These are phyloP conservation scores for Candida verbasci DNA, from an alignment of 805 yeast species.

Conservation along the genomic window DNA sequence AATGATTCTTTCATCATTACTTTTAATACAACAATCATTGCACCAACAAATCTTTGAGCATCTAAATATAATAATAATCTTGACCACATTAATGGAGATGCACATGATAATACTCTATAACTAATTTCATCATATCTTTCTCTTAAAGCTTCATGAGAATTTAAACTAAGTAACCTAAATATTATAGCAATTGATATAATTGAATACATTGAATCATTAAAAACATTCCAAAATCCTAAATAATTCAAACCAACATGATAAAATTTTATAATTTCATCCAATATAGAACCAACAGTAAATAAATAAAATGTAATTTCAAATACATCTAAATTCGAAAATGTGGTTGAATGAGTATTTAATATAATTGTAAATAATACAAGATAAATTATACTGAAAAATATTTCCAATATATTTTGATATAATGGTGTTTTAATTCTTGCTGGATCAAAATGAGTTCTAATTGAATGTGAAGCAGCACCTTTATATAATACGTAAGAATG, in stretches of 20 bases:
- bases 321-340: slow-evolving; percentile 26
- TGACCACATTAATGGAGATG: slow-evolving; percentile 85
- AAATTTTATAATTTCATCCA: slow-evolving; percentile 66
- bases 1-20: slow-evolving; percentile 84
- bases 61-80: slow-evolving; percentile 73
- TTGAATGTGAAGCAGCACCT: slow-evolving; percentile 50
- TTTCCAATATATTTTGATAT: slow-evolving; percentile 74
- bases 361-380: slow-evolving; percentile 58
- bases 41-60: slow-evolving; percentile 78
- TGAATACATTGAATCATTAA: slow-evolving; percentile 66
- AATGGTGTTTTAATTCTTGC: slow-evolving; percentile 80
- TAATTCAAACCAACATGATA: slow-evolving; percentile 74
- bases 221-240: slow-evolving; percentile 73
- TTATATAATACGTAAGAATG: slow-evolving; percentile 62
- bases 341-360: slow-evolving; percentile 52
- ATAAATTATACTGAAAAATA: slow-evolving; percentile 60
- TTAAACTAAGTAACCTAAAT: slow-evolving; percentile 46
- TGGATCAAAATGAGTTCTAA: slow-evolving; percentile 69
- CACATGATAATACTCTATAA: slow-evolving; percentile 68
- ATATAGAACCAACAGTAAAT: slow-evolving; percentile 60
- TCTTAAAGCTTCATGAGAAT: slow-evolving; percentile 14
- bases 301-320: slow-evolving; percentile 57
- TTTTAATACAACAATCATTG: slow-evolving; percentile 80
- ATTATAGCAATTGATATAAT: slow-evolving; percentile 50
- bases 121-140: slow-evolving; percentile 51